Percentiles rank a stretch among this genome's conserved stretches.
phyloP scores from a whole-genome alignment of 305 asterid genomes.

The Fraxinus xanthoxyloides region DNA sequence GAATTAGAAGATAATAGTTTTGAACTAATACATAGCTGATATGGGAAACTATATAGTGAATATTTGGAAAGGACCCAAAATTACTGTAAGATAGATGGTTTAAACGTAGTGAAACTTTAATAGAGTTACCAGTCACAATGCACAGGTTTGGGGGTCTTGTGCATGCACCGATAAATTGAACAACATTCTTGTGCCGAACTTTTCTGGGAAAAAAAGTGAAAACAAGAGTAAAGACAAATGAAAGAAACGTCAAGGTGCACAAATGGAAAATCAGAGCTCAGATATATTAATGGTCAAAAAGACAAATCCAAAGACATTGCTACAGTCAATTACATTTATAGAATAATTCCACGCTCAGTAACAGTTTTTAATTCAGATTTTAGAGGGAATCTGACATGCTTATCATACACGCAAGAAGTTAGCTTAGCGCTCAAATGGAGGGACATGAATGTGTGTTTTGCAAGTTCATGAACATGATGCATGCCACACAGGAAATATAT shows the following conservation, averaged over 20 bases:
- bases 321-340: not conserved
- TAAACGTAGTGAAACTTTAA: not conserved
- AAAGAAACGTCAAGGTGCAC: not conserved
- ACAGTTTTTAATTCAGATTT: not conserved
- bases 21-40: not conserved
- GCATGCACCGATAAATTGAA: conserved; percentile 96
- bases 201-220: conserved; percentile 56
- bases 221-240: conserved; percentile 20
- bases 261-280: not conserved
- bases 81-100: not conserved
- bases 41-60: not conserved
- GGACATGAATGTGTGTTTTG: not conserved
- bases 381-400: not conserved
- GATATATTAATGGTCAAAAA: not conserved
- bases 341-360: not conserved
- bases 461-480: not conserved
- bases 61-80: not conserved
- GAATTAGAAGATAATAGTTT: not conserved
- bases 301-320: not conserved
- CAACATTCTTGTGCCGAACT: conserved; percentile 94
- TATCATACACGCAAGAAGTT: not conserved
- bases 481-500: not conserved
- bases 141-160: conserved; percentile 87
- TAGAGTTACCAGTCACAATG: conserved; percentile 72
- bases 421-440: not conserved